These are phyloP conservation scores for Clarireedia monteithiana DNA, from an alignment of 2,329 filamentous ascomycete species.

Conservation along the genomic window DNA sequence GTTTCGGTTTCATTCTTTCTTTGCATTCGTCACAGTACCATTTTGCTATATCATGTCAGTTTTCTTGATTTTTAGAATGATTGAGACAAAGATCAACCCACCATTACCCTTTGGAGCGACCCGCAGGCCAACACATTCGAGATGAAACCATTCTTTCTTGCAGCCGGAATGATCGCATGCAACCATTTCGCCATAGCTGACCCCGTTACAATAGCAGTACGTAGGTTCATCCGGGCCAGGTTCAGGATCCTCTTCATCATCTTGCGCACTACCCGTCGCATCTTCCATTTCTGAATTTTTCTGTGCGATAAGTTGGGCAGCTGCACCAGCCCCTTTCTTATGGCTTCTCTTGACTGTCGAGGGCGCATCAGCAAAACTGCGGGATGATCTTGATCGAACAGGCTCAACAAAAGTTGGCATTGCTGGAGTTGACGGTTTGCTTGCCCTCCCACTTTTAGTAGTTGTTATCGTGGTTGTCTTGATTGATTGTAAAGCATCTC, in stretches of 20 bases:
- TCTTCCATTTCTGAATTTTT: slow-evolving; percentile 37
- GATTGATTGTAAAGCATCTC: slow-evolving; percentile 30
- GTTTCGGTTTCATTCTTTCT: slow-evolving; percentile 23
- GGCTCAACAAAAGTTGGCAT: slow-evolving; percentile 51
- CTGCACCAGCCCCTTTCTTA: slow-evolving; percentile 45
- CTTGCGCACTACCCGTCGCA: slow-evolving; percentile 36
- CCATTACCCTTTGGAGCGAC: slow-evolving; percentile 60
- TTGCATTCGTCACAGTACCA: slow-evolving; percentile 30
- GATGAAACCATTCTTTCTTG: slow-evolving; percentile 74
- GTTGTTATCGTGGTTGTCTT: slow-evolving; percentile 33
- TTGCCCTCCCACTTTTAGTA: slow-evolving; percentile 58
- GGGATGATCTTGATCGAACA: slow-evolving; percentile 43
- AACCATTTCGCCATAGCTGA: slow-evolving; percentile 80
- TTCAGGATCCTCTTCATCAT: slow-evolving; percentile 49
- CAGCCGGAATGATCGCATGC: slow-evolving; percentile 70
- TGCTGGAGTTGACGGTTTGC: slow-evolving; percentile 59
- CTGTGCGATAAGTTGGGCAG: slow-evolving; percentile 27
- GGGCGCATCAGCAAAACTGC: slow-evolving; percentile 32
- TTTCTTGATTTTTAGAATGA: neutral
- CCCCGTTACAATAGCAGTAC: slow-evolving; percentile 74
- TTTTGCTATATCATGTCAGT: slow-evolving; percentile 19
- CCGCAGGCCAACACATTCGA: slow-evolving; percentile 72
- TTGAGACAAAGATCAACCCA: slow-evolving; percentile 14
- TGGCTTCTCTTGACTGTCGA: slow-evolving; percentile 44
- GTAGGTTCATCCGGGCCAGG: slow-evolving; percentile 62